Evolutionary conservation across 352 stramenopile species (phyloP), one percentile per base, ranked within the genome.

Genomic region (Pythium dissotocum): DNA sequence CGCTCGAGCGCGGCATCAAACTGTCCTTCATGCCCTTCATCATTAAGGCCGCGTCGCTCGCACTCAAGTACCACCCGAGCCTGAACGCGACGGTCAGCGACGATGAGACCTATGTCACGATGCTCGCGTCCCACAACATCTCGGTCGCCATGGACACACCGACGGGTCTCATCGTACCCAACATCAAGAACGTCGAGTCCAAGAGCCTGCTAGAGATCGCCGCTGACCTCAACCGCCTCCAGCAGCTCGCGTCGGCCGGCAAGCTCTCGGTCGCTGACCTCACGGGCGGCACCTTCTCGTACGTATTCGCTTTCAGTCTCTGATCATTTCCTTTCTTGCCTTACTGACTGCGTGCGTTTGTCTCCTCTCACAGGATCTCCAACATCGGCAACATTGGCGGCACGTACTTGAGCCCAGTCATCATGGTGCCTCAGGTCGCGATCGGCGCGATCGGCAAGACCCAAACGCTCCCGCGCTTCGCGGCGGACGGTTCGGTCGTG

Each of bases 131-230:
- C 35, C 98, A 99, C 82, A 98, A 99, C 77, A 98, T 99, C 70
- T 98, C 96, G 33, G 86, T 99, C 48, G 98, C 98, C 28, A 99
- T 99, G 90, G 97, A 99, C 77, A 99, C 97, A 0, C 90, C 94
- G 0, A 84, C 85, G 38, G 98, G 98, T 18, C 77, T 99, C 51
- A 89, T 99, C 48, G 98, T 99, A 42, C 97, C 97, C 16, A 98
- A 98, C 58, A 86, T 99, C 59, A 97, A 97, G 69, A 84, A 95
- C 67, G 93, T 98, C 24, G 83, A 94, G 80, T 71, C 53, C 18
- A 96, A 94, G 72, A 94, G 86, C 60, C 87, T 94, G 52, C 56
- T 96, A 9, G 83, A 94, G 26, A 93, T 96, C 60, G 88, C 86
- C 7, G 76, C 88, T 63, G 86, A 94, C 42, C 79, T 99, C 54